Evolutionary conservation across 1,139 yeast genomes (phyloP), one percentile per base, ranked within the genome.

Genomic region (Fermentozyma sake): DNA sequence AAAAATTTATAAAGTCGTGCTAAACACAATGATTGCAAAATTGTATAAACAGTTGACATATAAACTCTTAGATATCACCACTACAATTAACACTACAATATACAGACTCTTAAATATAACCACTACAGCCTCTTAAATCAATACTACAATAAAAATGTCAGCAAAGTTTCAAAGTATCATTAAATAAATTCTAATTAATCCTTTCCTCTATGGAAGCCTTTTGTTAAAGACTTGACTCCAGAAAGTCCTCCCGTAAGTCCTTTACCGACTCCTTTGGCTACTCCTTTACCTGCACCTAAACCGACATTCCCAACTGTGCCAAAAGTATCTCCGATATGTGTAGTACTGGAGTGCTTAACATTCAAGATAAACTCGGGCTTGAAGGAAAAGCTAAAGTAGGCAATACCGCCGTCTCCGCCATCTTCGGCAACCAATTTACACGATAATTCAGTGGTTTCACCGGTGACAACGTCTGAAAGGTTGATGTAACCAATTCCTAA

Each of bases 401-500:
- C 63, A 8, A 64, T 58, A 44, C 97, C 97, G 7, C 79, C 78
- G 34, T 64, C 67, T 8, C 60, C 59, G 8, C 74, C 84, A 29
- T 73, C 69, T 35, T 76, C 75, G 21, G 53, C 78, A 58, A 32
- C 57, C 35, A 91, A 63, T 7, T 75, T 71, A 18, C 82, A 58
- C 23, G 70, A 73, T 25, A 73, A 46, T 10, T 75, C 78, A 10
- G 51, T 52, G 8, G 67, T 59, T 9, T 71, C 68, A 24, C 68
- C 67, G 8, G 79, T 73, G 42, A 79, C 79, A 22, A 91, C 64
- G 8, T 77, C 75, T 0, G 72, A 55, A 37, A 91, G 58, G 11
- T 75, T 69, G 33, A 87, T 51, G 15, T 48, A 45, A n/a, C 79
- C 86, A 18, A 60, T 60, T 32, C 97, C 95, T 33, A 91, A 66